phyloP scores from a whole-genome alignment of 352 stramenopile genomes.

The Nannochloropsis limnetica region DNA sequence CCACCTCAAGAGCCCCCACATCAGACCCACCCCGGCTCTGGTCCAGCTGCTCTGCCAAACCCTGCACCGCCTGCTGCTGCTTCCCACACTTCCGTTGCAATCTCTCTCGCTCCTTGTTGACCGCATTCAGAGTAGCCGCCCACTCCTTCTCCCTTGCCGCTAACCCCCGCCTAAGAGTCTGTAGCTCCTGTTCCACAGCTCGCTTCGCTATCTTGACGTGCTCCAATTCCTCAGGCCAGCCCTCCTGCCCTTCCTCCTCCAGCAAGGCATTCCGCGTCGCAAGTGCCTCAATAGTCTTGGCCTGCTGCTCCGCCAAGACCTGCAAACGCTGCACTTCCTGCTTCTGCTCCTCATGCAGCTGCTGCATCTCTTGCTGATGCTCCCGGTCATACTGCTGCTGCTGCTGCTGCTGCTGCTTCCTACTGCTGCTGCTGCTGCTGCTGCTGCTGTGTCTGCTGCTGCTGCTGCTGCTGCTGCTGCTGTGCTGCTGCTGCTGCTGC shows the following conservation, averaged over 20 bases:
- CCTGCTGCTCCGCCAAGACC: constrained; percentile 2
- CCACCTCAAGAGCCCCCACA: background rate
- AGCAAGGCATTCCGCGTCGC: constrained; percentile 6
- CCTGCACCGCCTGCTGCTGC: constrained; percentile 23
- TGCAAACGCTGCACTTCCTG: background rate
- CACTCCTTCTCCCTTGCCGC: constrained; percentile 1
- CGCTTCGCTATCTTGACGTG: background rate
- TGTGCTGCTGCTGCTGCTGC: no score
- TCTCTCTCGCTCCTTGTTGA: background rate
- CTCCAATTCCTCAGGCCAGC: constrained; percentile 7
- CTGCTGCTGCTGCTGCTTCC: background rate
- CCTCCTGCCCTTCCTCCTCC: constrained; percentile 19
- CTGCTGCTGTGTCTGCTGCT: no score
- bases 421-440: background rate
- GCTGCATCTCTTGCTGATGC: background rate
- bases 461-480: no score
- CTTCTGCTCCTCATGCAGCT: background rate
- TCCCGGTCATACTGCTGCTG: background rate
- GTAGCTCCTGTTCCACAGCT: constrained; percentile 1
- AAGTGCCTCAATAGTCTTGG: constrained; percentile 15
- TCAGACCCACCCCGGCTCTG: background rate
- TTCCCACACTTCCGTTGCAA: constrained; percentile 33
- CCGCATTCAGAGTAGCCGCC: constrained; percentile 20
- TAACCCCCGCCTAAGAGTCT: background rate
- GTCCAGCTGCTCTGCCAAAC: constrained; percentile 8